Percentiles rank a stretch among this genome's conserved stretches.
These are phyloP conservation scores for Deinandra increscens DNA, from an alignment of 129 eudicot species.

Conservation along the genomic window DNA sequence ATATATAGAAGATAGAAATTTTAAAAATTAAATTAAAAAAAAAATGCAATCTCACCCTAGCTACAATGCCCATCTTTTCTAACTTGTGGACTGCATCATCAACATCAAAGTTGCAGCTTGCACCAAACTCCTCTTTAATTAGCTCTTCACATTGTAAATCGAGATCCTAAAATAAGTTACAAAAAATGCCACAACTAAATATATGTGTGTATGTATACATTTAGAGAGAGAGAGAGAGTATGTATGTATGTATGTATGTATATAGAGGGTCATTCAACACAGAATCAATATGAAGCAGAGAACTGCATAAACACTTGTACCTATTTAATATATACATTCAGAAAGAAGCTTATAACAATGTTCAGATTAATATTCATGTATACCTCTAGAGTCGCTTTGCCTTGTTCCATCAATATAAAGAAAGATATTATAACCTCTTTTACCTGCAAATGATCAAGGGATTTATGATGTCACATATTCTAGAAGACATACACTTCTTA, in stretches of 20 bases:
- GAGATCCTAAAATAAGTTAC: constrained; percentile 59
- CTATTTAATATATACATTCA: not conserved
- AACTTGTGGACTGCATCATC: constrained; percentile 92
- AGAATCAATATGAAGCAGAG: too few species aligned
- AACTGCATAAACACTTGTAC: not conserved
- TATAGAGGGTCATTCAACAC: too few species aligned
- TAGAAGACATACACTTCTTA: not conserved
- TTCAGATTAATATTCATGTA: not conserved
- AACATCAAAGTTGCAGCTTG: constrained; percentile 81
- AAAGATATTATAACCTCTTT: constrained; percentile 83
- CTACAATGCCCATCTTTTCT: constrained; percentile 84
- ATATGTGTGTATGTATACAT: too few species aligned
- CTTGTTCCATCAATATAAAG: constrained; percentile 93
- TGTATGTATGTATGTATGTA: too few species aligned
- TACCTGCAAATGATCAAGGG: constrained; percentile 47
- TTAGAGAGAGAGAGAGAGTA: too few species aligned
- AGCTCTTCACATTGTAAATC: constrained; percentile 81
- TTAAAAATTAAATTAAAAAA: not conserved
- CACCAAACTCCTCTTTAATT: constrained; percentile 85
- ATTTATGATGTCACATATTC: constrained; percentile 10
- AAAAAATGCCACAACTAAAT: constrained; percentile 7
- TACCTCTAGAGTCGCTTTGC: constrained; percentile 85
- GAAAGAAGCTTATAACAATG: not conserved
- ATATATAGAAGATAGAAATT: not conserved
- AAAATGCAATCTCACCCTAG: constrained; percentile 64